These are phyloP conservation scores for Sporisorium sorghi DNA, from an alignment of 1,284 basidiomycete genomes.

Conservation along the genomic window DNA sequence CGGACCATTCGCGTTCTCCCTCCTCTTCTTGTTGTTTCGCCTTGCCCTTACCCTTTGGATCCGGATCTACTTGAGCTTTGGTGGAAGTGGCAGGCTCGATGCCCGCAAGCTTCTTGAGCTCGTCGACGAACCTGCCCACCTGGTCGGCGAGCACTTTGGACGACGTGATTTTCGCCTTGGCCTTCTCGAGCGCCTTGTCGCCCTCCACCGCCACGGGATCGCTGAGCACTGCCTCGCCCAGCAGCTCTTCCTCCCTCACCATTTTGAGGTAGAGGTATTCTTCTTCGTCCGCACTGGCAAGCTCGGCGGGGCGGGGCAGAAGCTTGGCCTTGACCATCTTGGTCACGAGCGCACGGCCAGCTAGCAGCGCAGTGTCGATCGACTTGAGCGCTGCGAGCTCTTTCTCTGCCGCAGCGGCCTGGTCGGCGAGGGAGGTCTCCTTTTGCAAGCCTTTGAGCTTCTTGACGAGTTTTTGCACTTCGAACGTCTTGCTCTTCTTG, in stretches of 20 bases:
- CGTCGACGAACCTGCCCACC: slow-evolving; percentile 74
- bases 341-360: slow-evolving; percentile 47
- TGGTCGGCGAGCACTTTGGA: slow-evolving; percentile 79
- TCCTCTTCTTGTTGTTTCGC: slow-evolving; percentile 43
- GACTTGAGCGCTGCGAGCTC: slow-evolving; percentile 81
- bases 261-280: slow-evolving; percentile 23
- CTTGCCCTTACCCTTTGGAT: slow-evolving; percentile 34
- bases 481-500: slow-evolving; percentile 85
- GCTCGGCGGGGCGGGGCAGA: slow-evolving; percentile 29
- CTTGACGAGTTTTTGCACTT: slow-evolving; percentile 85
- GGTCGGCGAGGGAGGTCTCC: slow-evolving; percentile 62
- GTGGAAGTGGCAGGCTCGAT: slow-evolving; percentile 15
- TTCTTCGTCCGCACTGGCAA: background rate
- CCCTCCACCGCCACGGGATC: slow-evolving; percentile 13
- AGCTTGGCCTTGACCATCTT: slow-evolving; percentile 62
- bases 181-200: slow-evolving; percentile 73
- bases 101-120: slow-evolving; percentile 56
- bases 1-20: slow-evolving; percentile 45
- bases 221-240: slow-evolving; percentile 55
- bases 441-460: slow-evolving; percentile 78
- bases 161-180: slow-evolving; percentile 80
- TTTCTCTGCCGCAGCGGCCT: slow-evolving; percentile 70
- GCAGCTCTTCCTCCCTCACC: slow-evolving; percentile 52
- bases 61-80: slow-evolving; percentile 6
- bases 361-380: slow-evolving; percentile 43